A percentile compares a stretch with the other conserved stretches of the same genome.
Evolutionary conservation across 257 asterid genomes (phyloP).

Genomic region (Ehretia macrophylla): DNA sequence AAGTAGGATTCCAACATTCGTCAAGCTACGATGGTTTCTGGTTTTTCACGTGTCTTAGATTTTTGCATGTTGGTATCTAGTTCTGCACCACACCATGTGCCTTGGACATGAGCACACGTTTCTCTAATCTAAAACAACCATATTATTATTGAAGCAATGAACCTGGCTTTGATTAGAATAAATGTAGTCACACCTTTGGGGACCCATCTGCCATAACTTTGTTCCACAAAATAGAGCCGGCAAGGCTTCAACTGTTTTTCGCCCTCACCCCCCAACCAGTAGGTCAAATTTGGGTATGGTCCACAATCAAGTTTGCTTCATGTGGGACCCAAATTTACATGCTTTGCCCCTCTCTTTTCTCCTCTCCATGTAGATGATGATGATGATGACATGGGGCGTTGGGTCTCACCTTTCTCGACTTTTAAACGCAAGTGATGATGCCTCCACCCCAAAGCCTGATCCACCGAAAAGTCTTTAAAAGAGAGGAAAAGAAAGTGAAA

Average conservation of each 20-base stretch:
- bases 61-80: no score
- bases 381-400: neutral
- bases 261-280: conserved; percentile 10
- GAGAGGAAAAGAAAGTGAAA: conserved; percentile 1
- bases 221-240: conserved; percentile 21
- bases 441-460: conserved; percentile 10
- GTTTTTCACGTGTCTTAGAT: no score
- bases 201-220: conserved; percentile 13
- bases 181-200: no score
- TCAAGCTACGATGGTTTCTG: no score
- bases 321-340: neutral
- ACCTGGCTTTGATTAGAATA: neutral
- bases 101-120: neutral
- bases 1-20: no score
- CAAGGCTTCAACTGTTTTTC: conserved; percentile 13
- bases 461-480: conserved; percentile 4
- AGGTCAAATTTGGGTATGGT: conserved; percentile 8
- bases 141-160: neutral
- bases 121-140: neutral
- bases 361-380: conserved; percentile 1
- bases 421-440: conserved; percentile 26
- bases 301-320: neutral
- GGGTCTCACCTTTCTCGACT: conserved; percentile 10
- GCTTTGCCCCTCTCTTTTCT: neutral
- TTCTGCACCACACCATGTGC: no score